Percentiles rank a stretch among this genome's conserved stretches.
Evolutionary conservation across 192 early-diverging fungal genomes (phyloP).

Genomic region (Coemansia sp.): DNA sequence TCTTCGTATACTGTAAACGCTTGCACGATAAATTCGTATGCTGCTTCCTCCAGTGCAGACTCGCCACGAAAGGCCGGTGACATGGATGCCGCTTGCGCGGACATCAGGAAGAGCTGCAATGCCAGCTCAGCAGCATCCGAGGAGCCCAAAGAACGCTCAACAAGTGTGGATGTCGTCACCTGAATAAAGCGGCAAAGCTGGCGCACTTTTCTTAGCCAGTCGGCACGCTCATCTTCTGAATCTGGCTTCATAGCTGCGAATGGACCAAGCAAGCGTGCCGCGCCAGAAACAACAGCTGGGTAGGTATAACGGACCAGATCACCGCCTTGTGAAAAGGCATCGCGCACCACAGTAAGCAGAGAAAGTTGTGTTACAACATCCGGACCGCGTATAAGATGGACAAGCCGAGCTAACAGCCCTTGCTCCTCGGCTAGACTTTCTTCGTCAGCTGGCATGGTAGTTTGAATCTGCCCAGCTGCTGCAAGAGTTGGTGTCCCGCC

Average conservation of each 20-base stretch:
- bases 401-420: conserved; percentile 76
- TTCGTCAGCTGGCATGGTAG: conserved; percentile 63
- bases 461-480: conserved; percentile 7
- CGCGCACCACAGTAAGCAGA: conserved; percentile 77
- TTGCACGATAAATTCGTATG: conserved; percentile 97
- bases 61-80: conserved; percentile 57
- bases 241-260: conserved; percentile 47
- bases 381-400: conserved; percentile 70
- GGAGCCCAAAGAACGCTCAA: conserved; percentile 59
- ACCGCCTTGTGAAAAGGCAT: conserved; percentile 88
- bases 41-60: conserved; percentile 86
- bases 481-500: neutral
- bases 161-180: conserved; percentile 74
- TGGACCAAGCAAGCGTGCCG: conserved; percentile 42
- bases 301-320: conserved; percentile 91
- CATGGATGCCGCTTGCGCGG: conserved; percentile 79
- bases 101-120: conserved; percentile 83
- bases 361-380: conserved; percentile 80
- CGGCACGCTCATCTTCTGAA: conserved; percentile 19
- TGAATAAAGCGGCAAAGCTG: conserved; percentile 90
- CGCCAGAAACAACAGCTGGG: conserved; percentile 72
- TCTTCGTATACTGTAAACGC: conserved; percentile 98
- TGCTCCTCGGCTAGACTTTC: conserved; percentile 94
- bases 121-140: conserved; percentile 51
- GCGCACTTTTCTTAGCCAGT: conserved; percentile 68